A percentile compares a stretch with the other conserved stretches of the same genome.
Evolutionary conservation across 106 monocot species (phyloP).

Genomic region (Iris macrosiphon): DNA sequence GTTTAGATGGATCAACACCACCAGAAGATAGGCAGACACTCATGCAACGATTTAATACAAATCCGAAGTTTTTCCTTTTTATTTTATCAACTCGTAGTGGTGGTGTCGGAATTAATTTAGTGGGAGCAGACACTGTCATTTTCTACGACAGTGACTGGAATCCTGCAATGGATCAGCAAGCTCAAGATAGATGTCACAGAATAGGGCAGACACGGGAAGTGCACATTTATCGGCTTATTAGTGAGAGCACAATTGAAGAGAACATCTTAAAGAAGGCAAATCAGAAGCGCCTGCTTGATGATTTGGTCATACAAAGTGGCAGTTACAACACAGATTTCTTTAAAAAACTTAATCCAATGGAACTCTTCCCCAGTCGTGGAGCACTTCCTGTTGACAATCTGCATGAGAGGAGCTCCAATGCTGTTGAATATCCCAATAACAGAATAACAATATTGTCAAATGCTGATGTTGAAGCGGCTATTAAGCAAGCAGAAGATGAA

Average conservation of each 20-base stretch:
- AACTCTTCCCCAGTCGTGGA: slow-evolving; percentile 75
- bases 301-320: slow-evolving; percentile 97
- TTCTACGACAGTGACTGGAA: slow-evolving; percentile 99
- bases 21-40: slow-evolving; percentile 97
- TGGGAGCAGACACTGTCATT: slow-evolving; percentile 98
- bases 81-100: slow-evolving; percentile 98
- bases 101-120: slow-evolving; percentile 97
- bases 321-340: slow-evolving; percentile 98
- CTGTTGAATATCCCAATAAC: slow-evolving; percentile 29
- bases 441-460: slow-evolving; percentile 45
- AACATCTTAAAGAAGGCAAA: slow-evolving; percentile 99
- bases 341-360: slow-evolving; percentile 95
- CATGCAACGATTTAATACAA: slow-evolving; percentile 99
- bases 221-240: slow-evolving; percentile 92
- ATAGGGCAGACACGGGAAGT: slow-evolving; percentile 99
- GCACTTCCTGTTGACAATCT: slow-evolving; percentile 27
- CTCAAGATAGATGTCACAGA: slow-evolving; percentile 98
- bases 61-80: slow-evolving; percentile 88
- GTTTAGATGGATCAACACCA: slow-evolving; percentile 93
- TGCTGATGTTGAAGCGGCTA: slow-evolving; percentile 96
- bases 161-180: slow-evolving; percentile 99
- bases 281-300: slow-evolving; percentile 93
- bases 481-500: slow-evolving; percentile 96
- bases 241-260: slow-evolving; percentile 95
- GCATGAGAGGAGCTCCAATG: slow-evolving; percentile 17